Evolutionary conservation across 163 green algal species (phyloP).

Genomic region (Prototheca wickerhamii): DNA sequence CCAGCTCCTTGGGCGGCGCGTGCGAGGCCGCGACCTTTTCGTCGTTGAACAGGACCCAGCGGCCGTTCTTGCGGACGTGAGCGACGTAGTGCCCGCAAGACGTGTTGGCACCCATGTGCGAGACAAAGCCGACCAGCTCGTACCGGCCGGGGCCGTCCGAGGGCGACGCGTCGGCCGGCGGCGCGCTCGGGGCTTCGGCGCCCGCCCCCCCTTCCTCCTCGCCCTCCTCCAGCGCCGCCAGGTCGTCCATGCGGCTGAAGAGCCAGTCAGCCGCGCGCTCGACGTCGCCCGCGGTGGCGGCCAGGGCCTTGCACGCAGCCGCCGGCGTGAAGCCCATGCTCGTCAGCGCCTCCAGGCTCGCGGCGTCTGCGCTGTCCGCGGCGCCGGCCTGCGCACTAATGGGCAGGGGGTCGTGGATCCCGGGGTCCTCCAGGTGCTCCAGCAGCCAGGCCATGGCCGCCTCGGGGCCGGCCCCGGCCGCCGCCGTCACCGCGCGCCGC

Average conservation of each 20-base stretch:
- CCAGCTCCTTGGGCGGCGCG: slow-evolving; percentile 73
- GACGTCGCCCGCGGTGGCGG: slow-evolving; percentile 48
- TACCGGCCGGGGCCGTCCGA: slow-evolving; percentile 59
- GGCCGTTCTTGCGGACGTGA: slow-evolving; percentile 74
- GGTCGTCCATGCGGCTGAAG: slow-evolving; percentile 77
- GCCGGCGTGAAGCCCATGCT: slow-evolving; percentile 77
- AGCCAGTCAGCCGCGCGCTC: slow-evolving; percentile 92
- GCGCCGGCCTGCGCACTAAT: slow-evolving; percentile 5
- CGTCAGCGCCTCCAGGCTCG: slow-evolving; percentile 50
- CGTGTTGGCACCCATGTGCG: slow-evolving; percentile 90
- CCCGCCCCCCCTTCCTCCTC: slow-evolving; percentile 20
- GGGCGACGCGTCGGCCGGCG: background rate
- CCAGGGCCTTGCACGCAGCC: slow-evolving; percentile 49
- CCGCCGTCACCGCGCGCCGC: slow-evolving; percentile 62
- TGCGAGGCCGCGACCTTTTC: slow-evolving; percentile 89
- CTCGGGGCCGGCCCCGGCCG: slow-evolving; percentile 45
- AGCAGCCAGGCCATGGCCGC: slow-evolving; percentile 85
- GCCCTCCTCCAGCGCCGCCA: slow-evolving; percentile 51
- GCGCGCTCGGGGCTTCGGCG: background rate
- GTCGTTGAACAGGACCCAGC: slow-evolving; percentile 96
- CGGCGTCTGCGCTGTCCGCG: slow-evolving; percentile 26
- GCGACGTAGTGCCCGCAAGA: slow-evolving; percentile 93
- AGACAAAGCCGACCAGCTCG: slow-evolving; percentile 80
- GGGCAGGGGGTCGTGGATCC: slow-evolving; percentile 74
- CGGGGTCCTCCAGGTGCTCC: slow-evolving; percentile 79